A percentile compares a stretch with the other conserved stretches of the same genome.
Conservation (phyloP, 2,329 filamentous ascomycete genomes). For the Podosphaera xanthii region DNA sequence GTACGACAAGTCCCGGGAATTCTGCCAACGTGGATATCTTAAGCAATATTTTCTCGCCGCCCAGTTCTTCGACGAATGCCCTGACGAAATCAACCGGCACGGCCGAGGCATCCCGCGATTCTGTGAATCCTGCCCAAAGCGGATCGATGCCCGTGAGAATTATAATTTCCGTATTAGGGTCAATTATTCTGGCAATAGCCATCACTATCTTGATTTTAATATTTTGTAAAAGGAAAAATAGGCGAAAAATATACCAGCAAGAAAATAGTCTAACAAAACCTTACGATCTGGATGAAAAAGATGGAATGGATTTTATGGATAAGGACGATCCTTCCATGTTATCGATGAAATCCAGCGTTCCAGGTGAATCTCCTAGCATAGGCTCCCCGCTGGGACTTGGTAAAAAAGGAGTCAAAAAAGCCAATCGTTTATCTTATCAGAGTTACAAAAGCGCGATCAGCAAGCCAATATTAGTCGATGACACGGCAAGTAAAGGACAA, state of each 20-base stretch:
- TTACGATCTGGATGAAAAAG: conserved; percentile 33
- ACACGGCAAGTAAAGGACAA: neutral
- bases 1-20: conserved; percentile 8
- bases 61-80: neutral
- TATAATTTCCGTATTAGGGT: conserved; percentile 60
- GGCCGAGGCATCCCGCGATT: conserved; percentile 2
- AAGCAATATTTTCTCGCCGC: too few species aligned
- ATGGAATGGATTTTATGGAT: conserved; percentile 25
- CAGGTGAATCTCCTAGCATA: too few species aligned
- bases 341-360: conserved; percentile 2
- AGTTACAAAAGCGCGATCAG: conserved; percentile 38
- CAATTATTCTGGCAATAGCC: conserved; percentile 48
- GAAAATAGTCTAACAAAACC: conserved; percentile 22
- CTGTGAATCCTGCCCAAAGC: conserved; percentile 9
- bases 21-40: too few species aligned
- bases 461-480: conserved; percentile 31
- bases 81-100: conserved; percentile 11
- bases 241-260: conserved; percentile 28
- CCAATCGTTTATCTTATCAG: conserved; percentile 16
- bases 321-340: conserved; percentile 19
- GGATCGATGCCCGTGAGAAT: conserved; percentile 30
- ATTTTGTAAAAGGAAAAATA: conserved; percentile 36
- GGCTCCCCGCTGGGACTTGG: too few species aligned
- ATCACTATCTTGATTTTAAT: conserved; percentile 33
- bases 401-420: too few species aligned